Evolutionary conservation across 306 rosid genomes (phyloP), one percentile per base, ranked within the genome.

Genomic region (Corylus americana): DNA sequence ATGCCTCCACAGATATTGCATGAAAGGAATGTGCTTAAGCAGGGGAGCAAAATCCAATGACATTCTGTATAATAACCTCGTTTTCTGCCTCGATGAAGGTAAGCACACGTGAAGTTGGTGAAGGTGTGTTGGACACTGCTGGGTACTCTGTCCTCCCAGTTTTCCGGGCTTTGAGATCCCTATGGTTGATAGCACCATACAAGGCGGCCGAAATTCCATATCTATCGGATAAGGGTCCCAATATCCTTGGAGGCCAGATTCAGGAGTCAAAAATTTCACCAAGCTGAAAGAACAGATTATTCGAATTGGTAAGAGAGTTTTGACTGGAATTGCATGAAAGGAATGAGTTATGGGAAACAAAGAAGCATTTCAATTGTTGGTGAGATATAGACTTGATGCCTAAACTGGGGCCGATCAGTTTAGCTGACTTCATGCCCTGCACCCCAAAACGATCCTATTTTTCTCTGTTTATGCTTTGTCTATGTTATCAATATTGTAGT

Each of bases 161-260:
- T 91, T 91, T 27, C 98, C 98, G 3, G 98, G 98, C 75, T 94
- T 92, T 61, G 98, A 94, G 78, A 94, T 94, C 79, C 98, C 98
- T 18, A 94, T 92, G 71, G 98, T 94, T 18, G 98, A 94, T 39
- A 92, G 88, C 4, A 94, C 98, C 93, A 92, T 91, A 87, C 98
- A 94, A 77, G 98, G 97, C 4, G 98, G 98, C 61, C 88, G 90
- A 74, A 94, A 94, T 86, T 94, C 98, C 97, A 94, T 94, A 74
- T 94, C 98, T 18, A 94, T 94, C 0, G 98, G 98, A 79, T 94
- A 94, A 3, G 98, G 98, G 62, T 94, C 98, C 98, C 98, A 92
- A 68, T 94, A 92, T 69, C 98, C 98, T 89, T 91, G 94, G 74
- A 94, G 89, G 20, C 93, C 94, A 55, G 97, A 91, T 49, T 91